A percentile compares a stretch with the other conserved stretches of the same genome.
Conservation (phyloP, 1,284 basidiomycete species). For the Cutaneotrichosporon mucoides region DNA sequence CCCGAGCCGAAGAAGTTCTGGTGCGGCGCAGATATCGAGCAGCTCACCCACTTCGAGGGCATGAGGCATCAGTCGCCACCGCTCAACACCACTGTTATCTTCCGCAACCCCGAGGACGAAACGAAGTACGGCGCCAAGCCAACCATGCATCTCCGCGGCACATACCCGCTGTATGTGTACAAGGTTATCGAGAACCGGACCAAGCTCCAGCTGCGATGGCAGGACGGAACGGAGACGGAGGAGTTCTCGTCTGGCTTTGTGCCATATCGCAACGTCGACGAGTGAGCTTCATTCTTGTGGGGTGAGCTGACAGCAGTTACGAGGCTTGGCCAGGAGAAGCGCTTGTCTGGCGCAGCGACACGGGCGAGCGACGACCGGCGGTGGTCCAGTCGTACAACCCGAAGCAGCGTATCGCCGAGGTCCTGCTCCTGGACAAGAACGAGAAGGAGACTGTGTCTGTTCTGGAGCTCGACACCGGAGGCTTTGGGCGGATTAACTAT, state of each 20-base stretch:
- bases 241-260: slow-evolving; percentile 64
- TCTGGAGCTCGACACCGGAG: slow-evolving; percentile 73
- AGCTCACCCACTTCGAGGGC: slow-evolving; percentile 61
- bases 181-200: slow-evolving; percentile 68
- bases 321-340: slow-evolving; percentile 75
- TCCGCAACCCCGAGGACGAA: slow-evolving; percentile 23
- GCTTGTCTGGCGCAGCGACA: slow-evolving; percentile 75
- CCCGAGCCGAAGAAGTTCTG: slow-evolving; percentile 71
- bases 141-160: slow-evolving; percentile 22
- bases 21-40: slow-evolving; percentile 61
- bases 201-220: slow-evolving; percentile 74
- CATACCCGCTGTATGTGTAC: slow-evolving; percentile 57
- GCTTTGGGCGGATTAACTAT: slow-evolving; percentile 53
- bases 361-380: slow-evolving; percentile 58
- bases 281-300: slow-evolving; percentile 26
- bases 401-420: slow-evolving; percentile 62
- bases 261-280: slow-evolving; percentile 61
- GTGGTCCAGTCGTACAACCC: slow-evolving; percentile 76
- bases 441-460: slow-evolving; percentile 67
- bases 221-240: slow-evolving; percentile 67
- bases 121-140: slow-evolving; percentile 22
- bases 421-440: slow-evolving; percentile 30
- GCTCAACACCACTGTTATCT: slow-evolving; percentile 44
- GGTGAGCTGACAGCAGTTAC: slow-evolving; percentile 18
- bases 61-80: slow-evolving; percentile 32